Conservation (phyloP, 2,329 filamentous ascomycete species). For the Colletotrichum gloeosporioides region DNA sequence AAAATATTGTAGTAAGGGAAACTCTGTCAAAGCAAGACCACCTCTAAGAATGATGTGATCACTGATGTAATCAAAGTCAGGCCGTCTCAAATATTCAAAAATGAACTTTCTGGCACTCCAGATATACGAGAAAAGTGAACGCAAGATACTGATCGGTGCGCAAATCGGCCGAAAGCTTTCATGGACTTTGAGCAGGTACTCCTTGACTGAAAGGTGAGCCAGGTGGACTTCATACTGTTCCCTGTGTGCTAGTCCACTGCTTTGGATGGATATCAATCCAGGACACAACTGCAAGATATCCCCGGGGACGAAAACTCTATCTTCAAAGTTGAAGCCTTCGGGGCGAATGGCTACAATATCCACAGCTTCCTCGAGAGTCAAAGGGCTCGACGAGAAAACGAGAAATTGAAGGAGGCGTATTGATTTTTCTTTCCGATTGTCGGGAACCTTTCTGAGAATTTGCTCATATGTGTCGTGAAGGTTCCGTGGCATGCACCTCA, state of each 20-base stretch:
- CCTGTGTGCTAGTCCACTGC: too few relatives aligned
- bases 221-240: too few relatives aligned
- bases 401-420: conserved; percentile 29
- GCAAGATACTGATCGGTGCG: background rate
- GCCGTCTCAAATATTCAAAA: too few relatives aligned
- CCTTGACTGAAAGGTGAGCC: conserved; percentile 30
- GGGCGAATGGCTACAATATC: conserved; percentile 27
- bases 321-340: conserved; percentile 19
- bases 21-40: too few relatives aligned
- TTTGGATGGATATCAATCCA: too few relatives aligned
- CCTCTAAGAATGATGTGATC: too few relatives aligned
- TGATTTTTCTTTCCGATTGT: conserved; percentile 3
- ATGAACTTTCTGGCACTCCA: too few relatives aligned
- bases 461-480: background rate
- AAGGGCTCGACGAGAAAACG: conserved; percentile 18
- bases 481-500: background rate
- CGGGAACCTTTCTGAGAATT: conserved; percentile 11
- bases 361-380: conserved; percentile 22
- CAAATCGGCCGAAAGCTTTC: background rate
- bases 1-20: too few relatives aligned
- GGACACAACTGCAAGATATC: conserved; percentile 23
- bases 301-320: background rate
- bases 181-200: conserved; percentile 22
- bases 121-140: background rate
- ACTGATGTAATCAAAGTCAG: too few relatives aligned